Evolutionary conservation across 305 asterid species (phyloP).

Genomic region (Fraxinus velutina): DNA sequence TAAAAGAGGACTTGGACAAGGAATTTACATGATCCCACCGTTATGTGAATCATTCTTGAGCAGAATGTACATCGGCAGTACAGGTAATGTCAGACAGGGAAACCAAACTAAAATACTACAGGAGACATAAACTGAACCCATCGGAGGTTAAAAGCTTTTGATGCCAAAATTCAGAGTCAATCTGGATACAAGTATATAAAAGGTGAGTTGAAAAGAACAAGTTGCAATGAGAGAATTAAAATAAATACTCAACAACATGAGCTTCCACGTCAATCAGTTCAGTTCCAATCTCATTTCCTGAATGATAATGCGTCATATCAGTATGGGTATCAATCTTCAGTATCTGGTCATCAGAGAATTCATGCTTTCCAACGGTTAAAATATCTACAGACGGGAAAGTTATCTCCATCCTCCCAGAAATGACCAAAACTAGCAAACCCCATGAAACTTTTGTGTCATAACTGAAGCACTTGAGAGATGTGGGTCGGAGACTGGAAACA

Average conservation of each 20-base stretch:
- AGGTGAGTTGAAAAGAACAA: conserved; percentile 2
- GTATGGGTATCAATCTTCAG: conserved; percentile 14
- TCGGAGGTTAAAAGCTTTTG: conserved; percentile 3
- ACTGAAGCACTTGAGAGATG: conserved; percentile 14
- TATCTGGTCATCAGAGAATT: conserved; percentile 12
- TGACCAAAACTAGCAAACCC: neutral
- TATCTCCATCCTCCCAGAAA: conserved; percentile 26
- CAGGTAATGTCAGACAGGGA: neutral
- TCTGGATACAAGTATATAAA: conserved; percentile 22
- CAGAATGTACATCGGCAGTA: neutral
- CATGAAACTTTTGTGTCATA: neutral
- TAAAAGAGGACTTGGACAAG: neutral
- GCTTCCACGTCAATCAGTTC: neutral
- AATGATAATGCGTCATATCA: conserved; percentile 9
- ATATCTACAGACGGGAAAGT: conserved; percentile 45
- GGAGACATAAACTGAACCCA: neutral
- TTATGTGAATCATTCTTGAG: neutral
- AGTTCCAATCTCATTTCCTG: conserved; percentile 16
- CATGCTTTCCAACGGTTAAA: conserved; percentile 40
- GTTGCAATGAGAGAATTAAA: conserved; percentile 24
- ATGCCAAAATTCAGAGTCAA: conserved; percentile 24
- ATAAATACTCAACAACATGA: conserved; percentile 22
- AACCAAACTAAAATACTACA: neutral
- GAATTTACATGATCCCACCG: neutral
- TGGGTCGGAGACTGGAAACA: conserved; percentile 25